Evolutionary conservation across 2,329 filamentous ascomycete species (phyloP), one percentile per base, ranked within the genome.

Genomic region (Cladobotryum mycophilum): DNA sequence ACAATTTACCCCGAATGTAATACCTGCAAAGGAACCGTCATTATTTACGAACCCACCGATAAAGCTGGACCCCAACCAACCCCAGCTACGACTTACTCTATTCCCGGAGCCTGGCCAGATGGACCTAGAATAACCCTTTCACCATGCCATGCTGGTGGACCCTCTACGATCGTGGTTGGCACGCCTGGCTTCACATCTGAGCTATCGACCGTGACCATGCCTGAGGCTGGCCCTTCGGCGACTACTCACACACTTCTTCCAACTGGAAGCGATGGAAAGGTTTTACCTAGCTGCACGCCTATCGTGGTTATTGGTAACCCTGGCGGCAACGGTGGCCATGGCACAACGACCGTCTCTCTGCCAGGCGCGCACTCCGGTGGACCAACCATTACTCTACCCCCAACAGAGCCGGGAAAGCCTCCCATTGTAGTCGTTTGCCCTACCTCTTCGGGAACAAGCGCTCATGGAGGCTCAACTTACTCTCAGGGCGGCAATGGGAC

Each of bases 21-120:
- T 22, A 44, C 33, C 12, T 62, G 61, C 25, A 41, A 58, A 36
- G 58, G 60, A 0, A 63, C 61, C 13, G 57, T 61, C 41, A 53
- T 57, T 18, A 60, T 64, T 43, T 61, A 53, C 44, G 59, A 63
- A 38, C 61, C 60, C 12, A 49, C 51, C 5, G 13, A 17, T 18
- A 15, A 15, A 30, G 30, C 36, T 41, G 46, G 13, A 8, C 11
- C 22, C 42, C 15, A 8, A 11, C 14, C 41, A 13, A 3, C 13
- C 15, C n/a, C 18, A 22, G 30, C 48, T 17, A 43, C 53, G 17
- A 58, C 56, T 13, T 44, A 45, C 33, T 41, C 43, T 11, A 51
- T 53, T 13, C 48, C 53, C 20, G 54, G 53, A 38, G 51, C 53
- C 25, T 45, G 47, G 25, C 25, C 40, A 18, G 20, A 55, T 25